These are phyloP conservation scores for Lactarius indigo DNA, from an alignment of 768 basidiomycete genomes.

Conservation along the genomic window DNA sequence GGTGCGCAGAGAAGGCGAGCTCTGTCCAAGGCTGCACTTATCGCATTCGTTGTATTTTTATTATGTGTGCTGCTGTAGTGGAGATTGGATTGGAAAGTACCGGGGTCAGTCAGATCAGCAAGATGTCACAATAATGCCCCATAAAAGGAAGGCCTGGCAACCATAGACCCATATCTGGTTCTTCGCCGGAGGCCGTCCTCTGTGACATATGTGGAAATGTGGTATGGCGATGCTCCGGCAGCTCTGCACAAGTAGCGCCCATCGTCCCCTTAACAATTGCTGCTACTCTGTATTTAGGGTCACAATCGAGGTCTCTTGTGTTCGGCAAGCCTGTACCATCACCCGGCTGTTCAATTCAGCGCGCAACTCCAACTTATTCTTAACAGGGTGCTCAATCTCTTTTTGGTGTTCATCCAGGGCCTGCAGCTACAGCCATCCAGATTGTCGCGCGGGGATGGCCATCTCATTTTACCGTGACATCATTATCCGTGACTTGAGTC, in stretches of 20 bases:
- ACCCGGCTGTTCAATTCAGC: neutral
- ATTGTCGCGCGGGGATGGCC: slow-evolving; percentile 17
- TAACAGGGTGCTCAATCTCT: neutral
- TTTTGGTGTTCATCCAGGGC: neutral
- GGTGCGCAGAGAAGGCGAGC: neutral
- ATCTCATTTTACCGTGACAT: slow-evolving; percentile 31
- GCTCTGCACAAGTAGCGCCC: no score
- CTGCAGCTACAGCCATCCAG: neutral
- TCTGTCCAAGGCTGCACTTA: neutral
- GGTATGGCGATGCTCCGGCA: no score
- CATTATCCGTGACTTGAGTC: no score
- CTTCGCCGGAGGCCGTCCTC: no score
- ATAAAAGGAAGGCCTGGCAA: no score
- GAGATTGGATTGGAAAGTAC: no score
- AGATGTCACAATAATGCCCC: no score
- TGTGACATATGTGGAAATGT: no score
- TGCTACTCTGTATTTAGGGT: neutral
- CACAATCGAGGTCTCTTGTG: neutral
- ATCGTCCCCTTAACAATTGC: no score
- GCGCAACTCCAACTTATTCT: neutral
- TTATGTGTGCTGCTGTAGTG: neutral
- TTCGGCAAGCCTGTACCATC: neutral
- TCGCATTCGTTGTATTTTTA: neutral
- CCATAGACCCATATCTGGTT: no score
- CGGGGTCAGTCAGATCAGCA: no score